phyloP scores from a whole-genome alignment of 1,284 basidiomycete genomes.

The Vanrija pseudolonga region DNA sequence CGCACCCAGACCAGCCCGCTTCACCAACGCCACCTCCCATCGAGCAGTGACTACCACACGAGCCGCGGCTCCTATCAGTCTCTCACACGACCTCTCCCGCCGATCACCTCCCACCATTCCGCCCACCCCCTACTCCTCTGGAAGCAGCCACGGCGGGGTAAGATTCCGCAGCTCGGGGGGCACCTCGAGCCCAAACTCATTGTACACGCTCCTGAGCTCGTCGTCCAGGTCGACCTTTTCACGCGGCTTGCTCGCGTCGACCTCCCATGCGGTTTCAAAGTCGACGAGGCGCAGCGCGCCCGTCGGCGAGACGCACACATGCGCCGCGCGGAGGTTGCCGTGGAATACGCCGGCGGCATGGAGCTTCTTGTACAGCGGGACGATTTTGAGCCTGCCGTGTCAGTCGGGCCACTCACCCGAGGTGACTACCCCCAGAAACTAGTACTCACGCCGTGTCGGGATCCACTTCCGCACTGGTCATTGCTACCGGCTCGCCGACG shows the following conservation, averaged over 20 bases:
- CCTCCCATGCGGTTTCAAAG: slow-evolving; percentile 2
- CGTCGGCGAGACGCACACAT: neutral
- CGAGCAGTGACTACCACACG: too few relatives aligned
- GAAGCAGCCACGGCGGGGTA: slow-evolving; percentile 6
- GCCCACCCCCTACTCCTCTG: neutral
- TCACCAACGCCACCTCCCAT: too few relatives aligned
- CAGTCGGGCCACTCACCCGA: too few relatives aligned
- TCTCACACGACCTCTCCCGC: too few relatives aligned
- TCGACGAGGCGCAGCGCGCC: neutral
- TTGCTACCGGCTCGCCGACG: neutral
- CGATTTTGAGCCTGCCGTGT: slow-evolving; percentile 1
- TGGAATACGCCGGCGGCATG: slow-evolving; percentile 5
- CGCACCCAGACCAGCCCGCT: too few relatives aligned
- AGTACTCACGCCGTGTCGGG: neutral
- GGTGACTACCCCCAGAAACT: too few relatives aligned
- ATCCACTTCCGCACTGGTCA: neutral
- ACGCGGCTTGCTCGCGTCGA: neutral
- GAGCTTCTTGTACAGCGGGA: neutral
- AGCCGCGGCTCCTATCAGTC: too few relatives aligned
- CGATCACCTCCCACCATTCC: too few relatives aligned
- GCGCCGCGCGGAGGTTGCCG: slow-evolving; percentile 3
- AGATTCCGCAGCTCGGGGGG: slow-evolving; percentile 1
- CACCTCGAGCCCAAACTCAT: slow-evolving; percentile 4
- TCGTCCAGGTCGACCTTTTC: slow-evolving; percentile 5
- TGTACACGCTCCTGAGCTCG: slow-evolving; percentile 2